phyloP scores from a whole-genome alignment of 345 rosid species.

The Firmiana major region DNA sequence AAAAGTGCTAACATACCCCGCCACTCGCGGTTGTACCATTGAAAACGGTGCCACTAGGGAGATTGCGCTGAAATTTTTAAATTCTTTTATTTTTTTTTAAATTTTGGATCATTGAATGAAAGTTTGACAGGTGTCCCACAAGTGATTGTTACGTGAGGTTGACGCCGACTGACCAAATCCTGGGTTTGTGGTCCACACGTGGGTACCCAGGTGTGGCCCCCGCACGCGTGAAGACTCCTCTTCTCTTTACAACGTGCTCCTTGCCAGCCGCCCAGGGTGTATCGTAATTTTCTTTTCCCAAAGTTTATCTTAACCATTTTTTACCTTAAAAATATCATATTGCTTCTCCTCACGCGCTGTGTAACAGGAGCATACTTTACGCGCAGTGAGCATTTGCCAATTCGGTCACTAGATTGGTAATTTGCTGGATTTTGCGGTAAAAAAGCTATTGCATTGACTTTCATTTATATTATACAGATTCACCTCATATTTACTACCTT shows the following conservation, averaged over 20 bases:
- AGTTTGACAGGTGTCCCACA: conserved; percentile 6
- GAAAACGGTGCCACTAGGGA: conserved; percentile 25
- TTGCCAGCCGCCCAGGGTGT: conserved; percentile 22
- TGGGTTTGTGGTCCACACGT: conserved; percentile 22
- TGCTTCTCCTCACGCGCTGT: not conserved
- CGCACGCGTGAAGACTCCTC: conserved; percentile 32
- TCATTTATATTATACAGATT: not conserved
- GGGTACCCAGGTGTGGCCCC: conserved; percentile 31
- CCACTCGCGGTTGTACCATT: conserved; percentile 37
- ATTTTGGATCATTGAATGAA: not conserved
- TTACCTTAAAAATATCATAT: not conserved
- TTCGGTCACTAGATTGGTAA: too few relatives aligned
- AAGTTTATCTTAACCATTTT: not conserved
- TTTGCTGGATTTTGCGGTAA: not conserved
- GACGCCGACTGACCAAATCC: conserved; percentile 39
- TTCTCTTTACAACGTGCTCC: conserved; percentile 27
- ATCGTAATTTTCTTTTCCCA: not conserved
- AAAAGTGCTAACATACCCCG: conserved; percentile 41
- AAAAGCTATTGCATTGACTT: not conserved
- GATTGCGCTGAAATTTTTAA: conserved; percentile 5
- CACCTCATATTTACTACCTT: not conserved
- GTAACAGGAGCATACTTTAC: not conserved
- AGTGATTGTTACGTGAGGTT: conserved; percentile 20
- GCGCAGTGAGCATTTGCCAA: not conserved
- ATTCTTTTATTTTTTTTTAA: not conserved